Conservation (phyloP, 192 early-diverging fungal species). For the Phycomyces blakesleeanus region DNA sequence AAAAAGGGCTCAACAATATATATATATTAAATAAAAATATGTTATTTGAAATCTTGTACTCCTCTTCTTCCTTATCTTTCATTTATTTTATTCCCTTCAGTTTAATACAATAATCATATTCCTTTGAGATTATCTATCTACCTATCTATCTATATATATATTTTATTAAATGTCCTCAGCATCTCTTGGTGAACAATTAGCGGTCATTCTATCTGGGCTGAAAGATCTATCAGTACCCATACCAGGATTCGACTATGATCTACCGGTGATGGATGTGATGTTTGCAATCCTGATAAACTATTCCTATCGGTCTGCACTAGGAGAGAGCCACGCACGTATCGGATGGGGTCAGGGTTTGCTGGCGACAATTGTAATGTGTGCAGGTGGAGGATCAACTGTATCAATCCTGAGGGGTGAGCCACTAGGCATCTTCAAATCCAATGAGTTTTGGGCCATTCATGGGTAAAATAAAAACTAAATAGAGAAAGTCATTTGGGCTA, state of each 20-base stretch:
- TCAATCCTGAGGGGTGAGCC: constrained; percentile 30
- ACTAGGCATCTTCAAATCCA: constrained; percentile 21
- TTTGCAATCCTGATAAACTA: constrained; percentile 23
- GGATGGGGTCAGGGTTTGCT: constrained; percentile 35
- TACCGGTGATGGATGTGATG: constrained; percentile 13
- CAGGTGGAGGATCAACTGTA: constrained; percentile 31
- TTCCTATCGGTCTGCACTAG: constrained; percentile 17
- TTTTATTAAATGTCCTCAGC: neutral
- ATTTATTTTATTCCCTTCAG: too few species aligned
- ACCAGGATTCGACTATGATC: neutral
- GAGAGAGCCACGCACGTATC: constrained; percentile 26
- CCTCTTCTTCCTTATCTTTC: too few species aligned
- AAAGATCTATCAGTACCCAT: neutral
- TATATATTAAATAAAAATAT: too few species aligned
- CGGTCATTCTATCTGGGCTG: neutral
- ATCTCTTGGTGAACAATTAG: constrained; percentile 12
- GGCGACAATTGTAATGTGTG: constrained; percentile 29
- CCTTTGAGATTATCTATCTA: too few species aligned
- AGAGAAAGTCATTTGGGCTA: too few species aligned
- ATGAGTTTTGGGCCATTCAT: constrained; percentile 29
- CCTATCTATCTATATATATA: too few species aligned
- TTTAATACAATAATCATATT: too few species aligned
- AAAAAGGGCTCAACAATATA: too few species aligned
- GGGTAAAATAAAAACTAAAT: constrained; percentile 22
- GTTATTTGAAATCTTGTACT: too few species aligned